A percentile compares a stretch with the other conserved stretches of the same genome.
Evolutionary conservation across 805 yeast species (phyloP).

Genomic region (Dipodascus albidus): DNA sequence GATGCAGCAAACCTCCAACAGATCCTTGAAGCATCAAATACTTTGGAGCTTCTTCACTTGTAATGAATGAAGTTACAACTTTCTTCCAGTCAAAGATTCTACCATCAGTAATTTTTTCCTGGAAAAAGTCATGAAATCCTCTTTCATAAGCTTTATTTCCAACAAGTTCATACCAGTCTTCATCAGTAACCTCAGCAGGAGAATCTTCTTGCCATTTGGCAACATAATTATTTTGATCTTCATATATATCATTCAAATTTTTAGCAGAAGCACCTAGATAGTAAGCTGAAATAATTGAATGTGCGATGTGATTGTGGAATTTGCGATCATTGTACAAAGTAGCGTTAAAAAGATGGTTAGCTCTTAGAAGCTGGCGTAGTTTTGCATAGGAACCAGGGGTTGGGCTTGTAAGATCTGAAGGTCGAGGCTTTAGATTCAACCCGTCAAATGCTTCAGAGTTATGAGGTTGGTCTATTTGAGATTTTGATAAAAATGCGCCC

Average conservation of each 20-base stretch:
- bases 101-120: conserved; percentile 26
- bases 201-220: conserved; percentile 29
- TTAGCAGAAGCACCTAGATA: conserved; percentile 26
- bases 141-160: conserved; percentile 25
- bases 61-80: conserved; percentile 18
- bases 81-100: conserved; percentile 24
- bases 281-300: conserved; percentile 25
- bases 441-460: background rate
- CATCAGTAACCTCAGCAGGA: conserved; percentile 28
- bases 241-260: conserved; percentile 19
- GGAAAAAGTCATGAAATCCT: conserved; percentile 29
- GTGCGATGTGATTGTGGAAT: conserved; percentile 24
- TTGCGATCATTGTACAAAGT: conserved; percentile 18
- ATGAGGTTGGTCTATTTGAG: background rate
- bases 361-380: conserved; percentile 22
- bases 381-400: conserved; percentile 14
- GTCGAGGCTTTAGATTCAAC: background rate
- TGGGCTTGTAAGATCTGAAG: conserved; percentile 4
- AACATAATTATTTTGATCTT: conserved; percentile 14
- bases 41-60: conserved; percentile 7
- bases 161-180: conserved; percentile 21
- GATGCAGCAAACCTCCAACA: conserved; percentile 19
- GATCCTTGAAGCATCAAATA: conserved; percentile 8
- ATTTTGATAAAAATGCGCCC: background rate
- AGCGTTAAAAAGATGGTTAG: conserved; percentile 22